phyloP scores from a whole-genome alignment of 176 grass and related monocot species.

The Cenchrus fungigraminus region DNA sequence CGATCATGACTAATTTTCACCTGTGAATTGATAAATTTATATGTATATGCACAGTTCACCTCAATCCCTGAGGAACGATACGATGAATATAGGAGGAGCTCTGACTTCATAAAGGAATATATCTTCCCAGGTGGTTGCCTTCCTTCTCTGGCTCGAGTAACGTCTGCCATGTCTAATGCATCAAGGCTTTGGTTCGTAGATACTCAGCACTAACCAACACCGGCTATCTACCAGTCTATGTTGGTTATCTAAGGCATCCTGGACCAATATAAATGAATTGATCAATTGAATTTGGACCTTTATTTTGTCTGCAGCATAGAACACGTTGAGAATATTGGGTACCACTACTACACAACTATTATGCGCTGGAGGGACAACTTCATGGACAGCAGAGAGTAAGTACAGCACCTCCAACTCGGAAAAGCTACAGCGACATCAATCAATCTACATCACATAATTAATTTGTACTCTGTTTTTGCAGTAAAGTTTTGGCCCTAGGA shows the following conservation, averaged over 20 bases:
- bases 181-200: slow-evolving; percentile 21
- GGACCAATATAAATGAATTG: no score
- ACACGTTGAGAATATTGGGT: background rate
- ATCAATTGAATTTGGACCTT: no score
- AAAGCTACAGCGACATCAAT: background rate
- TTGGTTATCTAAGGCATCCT: background rate
- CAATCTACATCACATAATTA: background rate
- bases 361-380: background rate
- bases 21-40: background rate
- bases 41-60: slow-evolving; percentile 41
- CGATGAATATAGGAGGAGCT: slow-evolving; percentile 56
- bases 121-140: slow-evolving; percentile 29
- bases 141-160: background rate
- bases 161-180: slow-evolving; percentile 54
- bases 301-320: background rate
- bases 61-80: slow-evolving; percentile 64
- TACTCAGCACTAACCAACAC: no score
- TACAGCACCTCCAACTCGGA: background rate
- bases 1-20: no score
- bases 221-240: no score
- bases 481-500: background rate
- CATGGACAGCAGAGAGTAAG: background rate
- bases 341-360: background rate
- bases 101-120: slow-evolving; percentile 49
- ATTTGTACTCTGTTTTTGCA: background rate